Base-by-base conservation (phyloP, 768 basidiomycete species). In the Xerocomus spinulosus region DNA sequence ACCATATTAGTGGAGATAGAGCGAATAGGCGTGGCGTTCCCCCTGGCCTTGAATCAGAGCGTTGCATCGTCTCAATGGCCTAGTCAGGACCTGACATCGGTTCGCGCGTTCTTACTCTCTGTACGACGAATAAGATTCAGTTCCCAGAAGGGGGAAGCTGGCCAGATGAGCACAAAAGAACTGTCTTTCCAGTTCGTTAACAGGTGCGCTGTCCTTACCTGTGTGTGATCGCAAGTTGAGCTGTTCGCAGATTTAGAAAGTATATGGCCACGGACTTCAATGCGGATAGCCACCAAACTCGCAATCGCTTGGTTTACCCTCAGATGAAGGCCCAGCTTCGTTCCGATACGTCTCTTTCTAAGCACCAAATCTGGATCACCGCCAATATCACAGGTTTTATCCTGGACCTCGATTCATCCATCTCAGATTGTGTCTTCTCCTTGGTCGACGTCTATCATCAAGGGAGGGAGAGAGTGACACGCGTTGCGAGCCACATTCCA, bases 1-100 rank as follows among this genome's bases (percentile, higher is more conserved):
- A 70, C 71, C 45, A 70, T 87, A 53, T 68, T 73, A 20, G 69
- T 88, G 18, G 70, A 70, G 13, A 71, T 87, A 47, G 70, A 73
- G 24, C 82, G 85, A 55, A 74, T 97, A 29, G 93, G 93, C n/a
- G 79, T 92, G 3, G 94, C 92, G 5, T 90, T 98, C 57, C 95
- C 95, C 1, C 72, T 97, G 23, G 78, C 77, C 1, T 73, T 82
- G 44, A 77, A 82, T 45, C 74, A 76, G 51, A 76, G 79, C 23
- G 68, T 87, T 8, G 78, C 77, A 45, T 56, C 81, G 28, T 74
- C 76, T 24, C 50, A 55, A 20, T 62, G 68, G 42, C 71, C 68
- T 44, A 62, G 61, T 47, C 66, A 64, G 33, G 73, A 76, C 44
- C 67, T 63, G 15, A 53, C 66, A 9, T 68, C 79, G 26, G 77